Conservation (phyloP, 108 stramenopile genomes). For the Fistulifera solaris region DNA sequence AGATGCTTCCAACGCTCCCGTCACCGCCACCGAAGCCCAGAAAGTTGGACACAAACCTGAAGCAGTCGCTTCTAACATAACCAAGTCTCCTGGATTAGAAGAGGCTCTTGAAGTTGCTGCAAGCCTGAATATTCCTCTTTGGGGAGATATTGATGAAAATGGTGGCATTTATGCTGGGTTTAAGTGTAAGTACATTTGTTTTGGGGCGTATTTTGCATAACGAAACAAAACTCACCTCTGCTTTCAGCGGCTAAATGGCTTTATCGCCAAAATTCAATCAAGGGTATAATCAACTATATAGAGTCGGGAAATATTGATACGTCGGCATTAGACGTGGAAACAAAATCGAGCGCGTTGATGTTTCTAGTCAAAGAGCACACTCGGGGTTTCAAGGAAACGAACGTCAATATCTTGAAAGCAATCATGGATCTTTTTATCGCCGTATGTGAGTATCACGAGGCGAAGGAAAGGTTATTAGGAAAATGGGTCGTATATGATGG, state of each 20-base stretch:
- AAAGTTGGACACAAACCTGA: neutral
- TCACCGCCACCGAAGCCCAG: neutral
- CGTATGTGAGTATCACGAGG: conserved; percentile 35
- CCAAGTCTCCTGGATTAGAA: no score
- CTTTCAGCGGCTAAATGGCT: conserved; percentile 58
- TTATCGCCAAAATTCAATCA: conserved; percentile 45
- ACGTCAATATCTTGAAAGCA: conserved; percentile 65
- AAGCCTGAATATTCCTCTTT: conserved; percentile 44
- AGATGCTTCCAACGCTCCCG: neutral
- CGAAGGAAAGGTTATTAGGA: conserved; percentile 17
- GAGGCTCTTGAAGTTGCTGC: conserved; percentile 30
- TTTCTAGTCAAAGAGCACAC: conserved; percentile 56
- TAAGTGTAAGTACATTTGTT: conserved; percentile 36
- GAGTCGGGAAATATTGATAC: conserved; percentile 12
- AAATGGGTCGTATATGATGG: conserved; percentile 33
- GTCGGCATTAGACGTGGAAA: conserved; percentile 6
- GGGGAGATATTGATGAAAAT: conserved; percentile 53
- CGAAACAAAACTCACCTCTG: neutral
- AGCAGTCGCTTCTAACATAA: neutral
- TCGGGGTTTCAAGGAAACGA: conserved; percentile 71
- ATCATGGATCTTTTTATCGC: conserved; percentile 49
- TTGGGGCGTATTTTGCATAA: no score
- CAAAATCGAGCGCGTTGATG: conserved; percentile 31
- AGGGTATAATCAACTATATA: conserved; percentile 39
- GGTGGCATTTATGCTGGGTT: conserved; percentile 65